phyloP scores from a whole-genome alignment of 768 basidiomycete genomes.

The Arthromyces matolae region DNA sequence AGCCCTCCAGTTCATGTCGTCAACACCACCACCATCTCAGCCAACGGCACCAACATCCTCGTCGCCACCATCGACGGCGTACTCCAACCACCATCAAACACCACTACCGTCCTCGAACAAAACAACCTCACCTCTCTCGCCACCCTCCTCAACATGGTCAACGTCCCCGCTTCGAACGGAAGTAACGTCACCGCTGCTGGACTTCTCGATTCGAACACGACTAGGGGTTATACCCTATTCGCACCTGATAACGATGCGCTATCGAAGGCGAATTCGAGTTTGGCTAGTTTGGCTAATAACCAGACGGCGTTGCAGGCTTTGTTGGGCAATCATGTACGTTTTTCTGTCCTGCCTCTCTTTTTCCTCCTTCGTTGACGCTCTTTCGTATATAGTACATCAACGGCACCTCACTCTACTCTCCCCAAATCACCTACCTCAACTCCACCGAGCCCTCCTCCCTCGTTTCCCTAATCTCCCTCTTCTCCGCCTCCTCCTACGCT shows the following conservation, averaged over 20 bases:
- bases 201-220: constrained; percentile 27
- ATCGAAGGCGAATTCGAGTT: constrained; percentile 27
- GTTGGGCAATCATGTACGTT: constrained; percentile 58
- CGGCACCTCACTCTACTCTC: constrained; percentile 63
- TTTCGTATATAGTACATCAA: constrained; percentile 49
- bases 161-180: constrained; percentile 25
- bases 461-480: no score
- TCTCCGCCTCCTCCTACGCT: no score
- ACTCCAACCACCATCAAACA: constrained; percentile 47
- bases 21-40: constrained; percentile 39
- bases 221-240: constrained; percentile 63
- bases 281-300: constrained; percentile 39
- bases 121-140: constrained; percentile 42
- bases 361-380: not conserved
- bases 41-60: constrained; percentile 28
- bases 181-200: constrained; percentile 33
- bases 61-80: constrained; percentile 50
- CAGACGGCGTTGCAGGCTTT: constrained; percentile 40
- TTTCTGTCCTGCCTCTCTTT: no score
- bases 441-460: no score
- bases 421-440: constrained; percentile 28
- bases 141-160: constrained; percentile 23
- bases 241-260: constrained; percentile 57
- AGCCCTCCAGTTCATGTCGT: constrained; percentile 26
- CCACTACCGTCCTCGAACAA: constrained; percentile 38